Evolutionary conservation across 257 asterid genomes (phyloP).

Genomic region (Anisodus acutangulus): DNA sequence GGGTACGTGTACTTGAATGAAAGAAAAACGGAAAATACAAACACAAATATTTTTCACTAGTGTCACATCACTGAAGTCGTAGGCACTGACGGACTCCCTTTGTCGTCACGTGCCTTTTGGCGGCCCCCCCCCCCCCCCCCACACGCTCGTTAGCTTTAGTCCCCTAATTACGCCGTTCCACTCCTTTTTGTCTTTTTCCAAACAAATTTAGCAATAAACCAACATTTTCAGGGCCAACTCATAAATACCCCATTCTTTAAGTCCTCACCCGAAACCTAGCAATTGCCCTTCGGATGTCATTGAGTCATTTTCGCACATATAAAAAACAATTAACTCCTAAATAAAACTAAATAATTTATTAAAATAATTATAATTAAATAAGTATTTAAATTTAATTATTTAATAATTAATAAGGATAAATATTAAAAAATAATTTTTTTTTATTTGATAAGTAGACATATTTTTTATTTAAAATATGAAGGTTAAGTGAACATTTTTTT

Average conservation of each 20-base stretch:
- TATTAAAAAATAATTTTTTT: too few species aligned
- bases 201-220: conserved; percentile 12
- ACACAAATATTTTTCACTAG: conserved; percentile 2
- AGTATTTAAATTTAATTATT: too few species aligned
- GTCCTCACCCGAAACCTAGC: conserved; percentile 13
- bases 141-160: conserved; percentile 22
- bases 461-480: too few species aligned
- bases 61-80: conserved; percentile 23
- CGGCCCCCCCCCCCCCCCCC: background rate
- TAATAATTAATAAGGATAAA: too few species aligned
- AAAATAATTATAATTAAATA: too few species aligned
- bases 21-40: background rate
- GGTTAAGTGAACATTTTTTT: too few species aligned
- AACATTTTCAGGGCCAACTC: conserved; percentile 24
- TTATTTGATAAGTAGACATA: too few species aligned
- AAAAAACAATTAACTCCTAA: too few species aligned
- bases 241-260: conserved; percentile 24
- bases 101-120: conserved; percentile 30
- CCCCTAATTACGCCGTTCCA: conserved; percentile 8
- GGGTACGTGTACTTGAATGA: background rate
- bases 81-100: conserved; percentile 32
- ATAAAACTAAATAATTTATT: too few species aligned
- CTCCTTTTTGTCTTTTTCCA: conserved; percentile 3
- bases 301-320: too few species aligned
- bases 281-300: background rate